Percentiles rank a stretch among this genome's conserved stretches.
Conservation (phyloP, 176 grass and related monocot genomes). For the Zoysia pacifica region DNA sequence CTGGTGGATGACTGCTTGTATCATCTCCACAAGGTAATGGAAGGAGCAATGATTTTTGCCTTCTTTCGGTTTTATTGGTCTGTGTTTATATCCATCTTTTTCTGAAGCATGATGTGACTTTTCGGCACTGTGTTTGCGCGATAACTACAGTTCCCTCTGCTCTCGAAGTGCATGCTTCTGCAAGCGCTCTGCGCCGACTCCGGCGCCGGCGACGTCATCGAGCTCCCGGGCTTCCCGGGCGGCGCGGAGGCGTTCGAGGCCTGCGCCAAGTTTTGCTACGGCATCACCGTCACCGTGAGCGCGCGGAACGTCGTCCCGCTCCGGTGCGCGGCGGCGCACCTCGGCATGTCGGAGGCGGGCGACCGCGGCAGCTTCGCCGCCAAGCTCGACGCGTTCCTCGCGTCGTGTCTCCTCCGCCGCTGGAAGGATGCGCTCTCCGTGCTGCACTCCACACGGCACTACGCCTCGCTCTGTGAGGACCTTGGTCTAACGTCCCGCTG, state of each 20-base stretch:
- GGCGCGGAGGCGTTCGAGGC: slow-evolving; percentile 81
- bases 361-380: slow-evolving; percentile 76
- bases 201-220: slow-evolving; percentile 39
- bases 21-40: slow-evolving; percentile 86
- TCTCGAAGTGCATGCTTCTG: slow-evolving; percentile 84
- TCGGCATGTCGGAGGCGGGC: slow-evolving; percentile 83
- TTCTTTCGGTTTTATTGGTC: not conserved
- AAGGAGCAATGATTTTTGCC: not conserved
- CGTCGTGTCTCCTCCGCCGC: slow-evolving; percentile 81
- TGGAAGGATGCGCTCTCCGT: slow-evolving; percentile 87
- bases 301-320: slow-evolving; percentile 76
- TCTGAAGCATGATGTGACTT: not conserved
- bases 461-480: slow-evolving; percentile 61
- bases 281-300: slow-evolving; percentile 84
- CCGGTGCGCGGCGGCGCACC: slow-evolving; percentile 77
- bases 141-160: slow-evolving; percentile 72
- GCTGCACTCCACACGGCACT: slow-evolving; percentile 68
- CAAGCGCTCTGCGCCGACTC: slow-evolving; percentile 70
- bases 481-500: slow-evolving; percentile 73
- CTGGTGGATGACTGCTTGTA: slow-evolving; percentile 63
- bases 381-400: slow-evolving; percentile 87
- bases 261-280: slow-evolving; percentile 96
- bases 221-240: slow-evolving; percentile 65
- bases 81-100: too few species aligned
- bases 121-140: not conserved